Evolutionary conservation across 768 basidiomycete species (phyloP).

Genomic region (Xerocomellus amylosporus): DNA sequence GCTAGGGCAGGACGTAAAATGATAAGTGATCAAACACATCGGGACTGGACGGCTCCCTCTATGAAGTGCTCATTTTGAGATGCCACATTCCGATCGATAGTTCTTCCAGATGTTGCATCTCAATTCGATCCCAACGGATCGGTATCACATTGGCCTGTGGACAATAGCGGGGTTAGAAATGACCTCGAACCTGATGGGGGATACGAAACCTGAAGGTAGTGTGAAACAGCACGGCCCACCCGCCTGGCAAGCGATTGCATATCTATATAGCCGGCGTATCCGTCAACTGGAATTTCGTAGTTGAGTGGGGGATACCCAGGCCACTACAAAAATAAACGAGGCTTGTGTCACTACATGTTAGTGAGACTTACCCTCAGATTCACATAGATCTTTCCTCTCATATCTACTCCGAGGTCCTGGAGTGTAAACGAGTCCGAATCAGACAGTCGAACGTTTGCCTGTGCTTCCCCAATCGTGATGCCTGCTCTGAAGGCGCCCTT

Average conservation of each 20-base stretch:
- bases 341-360: neutral
- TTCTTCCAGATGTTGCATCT: conserved; percentile 72
- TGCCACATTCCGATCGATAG: conserved; percentile 68
- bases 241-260: conserved; percentile 66
- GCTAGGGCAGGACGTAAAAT: conserved; percentile 3
- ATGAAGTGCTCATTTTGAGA: conserved; percentile 48
- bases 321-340: conserved; percentile 47
- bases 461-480: conserved; percentile 66
- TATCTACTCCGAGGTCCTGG: conserved; percentile 64
- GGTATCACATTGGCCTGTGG: conserved; percentile 65
- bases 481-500: conserved; percentile 65
- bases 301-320: conserved; percentile 66
- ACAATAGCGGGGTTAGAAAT: conserved; percentile 10
- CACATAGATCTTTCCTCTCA: conserved; percentile 55
- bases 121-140: conserved; percentile 63
- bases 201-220: conserved; percentile 63
- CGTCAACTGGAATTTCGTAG: conserved; percentile 71
- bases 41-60: conserved; percentile 9
- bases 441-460: conserved; percentile 58
- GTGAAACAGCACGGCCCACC: conserved; percentile 66
- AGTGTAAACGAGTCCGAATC: conserved; percentile 60
- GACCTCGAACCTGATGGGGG: conserved; percentile 2
- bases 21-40: conserved; percentile 10
- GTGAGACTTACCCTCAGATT: conserved; percentile 53
- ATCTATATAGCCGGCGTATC: conserved; percentile 61